A percentile compares a stretch with the other conserved stretches of the same genome.
Conservation (phyloP, 129 eudicot species). For the Flaveria brownii region DNA sequence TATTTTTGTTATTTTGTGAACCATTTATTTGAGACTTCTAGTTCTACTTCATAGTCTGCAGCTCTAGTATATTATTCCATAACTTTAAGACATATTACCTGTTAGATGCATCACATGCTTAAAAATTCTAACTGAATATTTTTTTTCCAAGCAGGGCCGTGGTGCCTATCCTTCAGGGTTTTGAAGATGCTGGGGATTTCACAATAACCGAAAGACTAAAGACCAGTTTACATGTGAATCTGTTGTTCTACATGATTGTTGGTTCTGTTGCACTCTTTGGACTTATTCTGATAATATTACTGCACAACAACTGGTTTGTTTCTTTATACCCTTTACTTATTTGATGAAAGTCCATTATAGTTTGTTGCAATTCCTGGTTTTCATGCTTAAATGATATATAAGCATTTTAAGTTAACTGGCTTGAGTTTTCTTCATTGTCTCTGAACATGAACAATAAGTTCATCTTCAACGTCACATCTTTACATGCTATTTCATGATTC, state of each 20-base stretch:
- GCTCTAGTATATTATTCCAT: slow-evolving; percentile 13
- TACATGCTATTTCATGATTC: slow-evolving; percentile 1
- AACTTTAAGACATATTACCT: slow-evolving; percentile 9
- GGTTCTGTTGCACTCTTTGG: slow-evolving; percentile 74
- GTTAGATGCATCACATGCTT: slow-evolving; percentile 35
- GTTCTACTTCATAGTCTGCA: neutral
- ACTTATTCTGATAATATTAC: slow-evolving; percentile 59
- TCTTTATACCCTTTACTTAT: slow-evolving; percentile 26
- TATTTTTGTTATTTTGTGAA: neutral
- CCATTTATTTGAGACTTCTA: slow-evolving; percentile 10
- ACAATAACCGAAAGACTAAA: slow-evolving; percentile 73
- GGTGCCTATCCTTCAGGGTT: slow-evolving; percentile 98
- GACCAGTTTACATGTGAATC: slow-evolving; percentile 78
- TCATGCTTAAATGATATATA: slow-evolving; percentile 11
- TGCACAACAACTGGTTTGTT: slow-evolving; percentile 66
- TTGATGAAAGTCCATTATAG: neutral
- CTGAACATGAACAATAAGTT: neutral
- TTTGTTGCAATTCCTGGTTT: neutral
- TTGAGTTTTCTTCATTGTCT: slow-evolving; percentile 3
- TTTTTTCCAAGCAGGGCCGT: slow-evolving; percentile 80
- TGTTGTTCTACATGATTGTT: slow-evolving; percentile 60
- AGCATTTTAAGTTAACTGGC: neutral
- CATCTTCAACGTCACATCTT: slow-evolving; percentile 8
- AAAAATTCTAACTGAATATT: slow-evolving; percentile 39
- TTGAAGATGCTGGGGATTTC: slow-evolving; percentile 98